These are phyloP conservation scores for Ambrosiella beaveri DNA, from an alignment of 2,329 filamentous ascomycete species.

Conservation along the genomic window DNA sequence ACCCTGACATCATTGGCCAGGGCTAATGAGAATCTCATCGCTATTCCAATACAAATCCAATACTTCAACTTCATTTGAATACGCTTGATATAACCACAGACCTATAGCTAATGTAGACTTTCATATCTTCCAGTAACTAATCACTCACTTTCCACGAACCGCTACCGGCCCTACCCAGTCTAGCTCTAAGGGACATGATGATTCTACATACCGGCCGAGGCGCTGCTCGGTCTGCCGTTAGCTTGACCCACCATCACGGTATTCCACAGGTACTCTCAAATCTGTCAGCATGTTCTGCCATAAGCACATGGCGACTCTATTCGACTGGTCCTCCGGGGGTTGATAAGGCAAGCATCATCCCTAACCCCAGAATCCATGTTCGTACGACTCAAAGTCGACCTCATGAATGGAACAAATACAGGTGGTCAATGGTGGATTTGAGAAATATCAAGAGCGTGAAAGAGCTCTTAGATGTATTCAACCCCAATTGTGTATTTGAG, in stretches of 20 bases:
- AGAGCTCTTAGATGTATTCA: constrained; percentile 6
- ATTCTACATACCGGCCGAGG: too few relatives aligned
- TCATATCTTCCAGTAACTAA: too few relatives aligned
- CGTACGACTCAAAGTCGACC: not conserved
- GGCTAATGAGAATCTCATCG: too few relatives aligned
- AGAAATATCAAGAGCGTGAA: constrained; percentile 3
- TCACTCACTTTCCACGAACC: too few relatives aligned
- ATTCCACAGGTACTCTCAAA: not conserved
- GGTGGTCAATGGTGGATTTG: not conserved
- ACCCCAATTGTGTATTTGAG: constrained; percentile 9
- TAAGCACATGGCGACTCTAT: not conserved
- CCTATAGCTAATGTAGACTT: too few relatives aligned
- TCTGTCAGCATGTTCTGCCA: not conserved
- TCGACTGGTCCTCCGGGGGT: not conserved
- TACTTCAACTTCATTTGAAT: too few relatives aligned
- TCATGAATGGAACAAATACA: constrained; percentile 8
- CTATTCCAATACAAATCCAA: too few relatives aligned
- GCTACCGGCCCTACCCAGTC: too few relatives aligned
- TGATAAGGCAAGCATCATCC: not conserved
- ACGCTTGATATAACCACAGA: too few relatives aligned
- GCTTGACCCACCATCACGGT: too few relatives aligned
- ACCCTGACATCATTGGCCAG: not conserved
- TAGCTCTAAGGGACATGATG: too few relatives aligned
- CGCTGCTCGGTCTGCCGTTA: too few relatives aligned
- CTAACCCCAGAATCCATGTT: constrained; percentile 5